These are phyloP conservation scores for Tylopilus rubrobrunneus DNA, from an alignment of 768 basidiomycete genomes.

Conservation along the genomic window DNA sequence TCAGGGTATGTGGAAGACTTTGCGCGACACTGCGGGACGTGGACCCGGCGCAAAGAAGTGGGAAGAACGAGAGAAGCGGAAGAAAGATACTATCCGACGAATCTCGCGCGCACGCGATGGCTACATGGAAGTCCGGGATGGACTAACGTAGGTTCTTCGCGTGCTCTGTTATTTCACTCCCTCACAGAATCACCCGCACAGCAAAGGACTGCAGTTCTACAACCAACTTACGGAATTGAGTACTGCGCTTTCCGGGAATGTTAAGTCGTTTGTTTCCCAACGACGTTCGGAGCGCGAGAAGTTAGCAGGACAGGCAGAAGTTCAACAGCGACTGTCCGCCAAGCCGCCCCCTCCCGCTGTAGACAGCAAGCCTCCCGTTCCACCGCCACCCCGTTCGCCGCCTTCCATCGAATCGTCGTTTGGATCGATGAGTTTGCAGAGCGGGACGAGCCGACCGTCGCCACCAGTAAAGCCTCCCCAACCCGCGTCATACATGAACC, in stretches of 20 bases:
- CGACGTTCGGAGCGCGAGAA: slow-evolving; percentile 69
- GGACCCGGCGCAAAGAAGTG: slow-evolving; percentile 73
- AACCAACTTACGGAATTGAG: slow-evolving; percentile 68
- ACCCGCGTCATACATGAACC: slow-evolving; percentile 22
- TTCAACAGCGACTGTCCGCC: slow-evolving; percentile 58
- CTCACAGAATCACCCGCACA: slow-evolving; percentile 26
- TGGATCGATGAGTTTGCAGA: slow-evolving; percentile 51
- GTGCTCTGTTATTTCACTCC: background rate
- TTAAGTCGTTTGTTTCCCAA: slow-evolving; percentile 56
- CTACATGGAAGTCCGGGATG: slow-evolving; percentile 85
- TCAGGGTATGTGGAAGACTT: slow-evolving; percentile 62
- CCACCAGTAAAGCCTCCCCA: slow-evolving; percentile 31
- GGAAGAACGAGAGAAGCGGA: slow-evolving; percentile 77
- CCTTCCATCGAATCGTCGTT: slow-evolving; percentile 49
- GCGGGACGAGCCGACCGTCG: slow-evolving; percentile 22
- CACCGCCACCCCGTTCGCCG: slow-evolving; percentile 40
- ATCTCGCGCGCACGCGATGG: slow-evolving; percentile 76
- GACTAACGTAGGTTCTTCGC: slow-evolving; percentile 60
- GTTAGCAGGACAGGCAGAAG: slow-evolving; percentile 65
- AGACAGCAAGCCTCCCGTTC: slow-evolving; percentile 47
- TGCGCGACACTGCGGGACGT: slow-evolving; percentile 73
- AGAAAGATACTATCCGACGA: slow-evolving; percentile 68
- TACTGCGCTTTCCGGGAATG: slow-evolving; percentile 51
- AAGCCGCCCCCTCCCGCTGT: slow-evolving; percentile 35
- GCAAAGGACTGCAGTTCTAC: slow-evolving; percentile 90